A percentile compares a stretch with the other conserved stretches of the same genome.
phyloP scores from a whole-genome alignment of 441 rosid species.

The Sinapis alba region DNA sequence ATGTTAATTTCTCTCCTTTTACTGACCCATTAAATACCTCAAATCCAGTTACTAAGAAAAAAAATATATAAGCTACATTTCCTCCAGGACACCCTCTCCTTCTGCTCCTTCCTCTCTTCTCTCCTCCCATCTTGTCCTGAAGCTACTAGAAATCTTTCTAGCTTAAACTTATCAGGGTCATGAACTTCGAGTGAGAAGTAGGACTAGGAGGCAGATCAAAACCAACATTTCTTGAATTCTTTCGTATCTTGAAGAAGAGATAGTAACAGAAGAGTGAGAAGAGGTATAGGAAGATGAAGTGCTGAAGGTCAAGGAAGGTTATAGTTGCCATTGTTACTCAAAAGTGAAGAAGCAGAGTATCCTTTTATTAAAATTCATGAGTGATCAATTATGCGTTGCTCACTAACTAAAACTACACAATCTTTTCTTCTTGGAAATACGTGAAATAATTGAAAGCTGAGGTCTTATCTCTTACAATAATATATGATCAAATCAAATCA shows the following conservation, averaged over 20 bases:
- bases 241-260: too few relatives aligned
- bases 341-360: background rate
- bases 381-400: background rate
- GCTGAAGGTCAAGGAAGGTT: slow-evolving; percentile 3
- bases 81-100: background rate
- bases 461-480: background rate
- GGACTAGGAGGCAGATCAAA: slow-evolving; percentile 14
- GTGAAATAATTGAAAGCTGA: background rate
- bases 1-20: background rate
- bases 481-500: background rate
- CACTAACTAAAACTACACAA: background rate
- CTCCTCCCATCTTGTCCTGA: background rate
- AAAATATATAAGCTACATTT: background rate
- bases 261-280: slow-evolving; percentile 9
- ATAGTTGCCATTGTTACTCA: slow-evolving; percentile 15
- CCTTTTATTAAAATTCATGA: background rate
- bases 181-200: background rate
- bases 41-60: too few relatives aligned
- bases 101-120: too few relatives aligned
- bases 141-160: background rate
- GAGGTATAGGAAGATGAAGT: background rate
- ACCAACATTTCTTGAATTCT: slow-evolving; percentile 4
- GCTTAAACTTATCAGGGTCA: background rate
- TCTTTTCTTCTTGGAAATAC: background rate
- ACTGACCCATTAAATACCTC: background rate